Evolutionary conservation across 192 early-diverging fungal genomes (phyloP).

Genomic region (Pilobolus umbonatus): DNA sequence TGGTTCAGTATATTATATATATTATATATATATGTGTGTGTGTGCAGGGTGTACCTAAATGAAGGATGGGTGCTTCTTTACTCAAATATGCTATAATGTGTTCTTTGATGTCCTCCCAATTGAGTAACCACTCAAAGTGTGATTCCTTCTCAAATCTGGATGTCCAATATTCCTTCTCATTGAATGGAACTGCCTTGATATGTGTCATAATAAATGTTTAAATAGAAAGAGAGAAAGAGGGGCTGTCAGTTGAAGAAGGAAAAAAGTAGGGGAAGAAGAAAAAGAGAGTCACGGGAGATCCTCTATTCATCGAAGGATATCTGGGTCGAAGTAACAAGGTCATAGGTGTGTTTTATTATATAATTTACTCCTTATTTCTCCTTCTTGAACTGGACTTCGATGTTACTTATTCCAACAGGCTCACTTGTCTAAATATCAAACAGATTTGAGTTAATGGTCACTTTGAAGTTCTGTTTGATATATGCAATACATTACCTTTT

Average conservation of each 20-base stretch:
- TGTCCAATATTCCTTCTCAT: constrained; percentile 33
- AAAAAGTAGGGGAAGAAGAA: too few relatives aligned
- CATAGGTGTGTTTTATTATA: too few relatives aligned
- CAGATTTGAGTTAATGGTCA: background rate
- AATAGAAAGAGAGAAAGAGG: too few relatives aligned
- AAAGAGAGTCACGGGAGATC: too few relatives aligned
- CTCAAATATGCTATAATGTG: constrained; percentile 11
- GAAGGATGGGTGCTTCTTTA: constrained; percentile 6
- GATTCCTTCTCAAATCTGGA: constrained; percentile 26
- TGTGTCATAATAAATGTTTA: too few relatives aligned
- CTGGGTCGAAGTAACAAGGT: too few relatives aligned
- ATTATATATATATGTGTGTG: too few relatives aligned
- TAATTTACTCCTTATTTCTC: too few relatives aligned
- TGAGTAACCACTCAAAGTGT: constrained; percentile 30
- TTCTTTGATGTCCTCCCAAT: constrained; percentile 5
- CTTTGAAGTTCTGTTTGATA: background rate
- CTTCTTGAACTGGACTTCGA: constrained; percentile 55
- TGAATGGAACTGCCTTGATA: constrained; percentile 19
- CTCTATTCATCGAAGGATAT: too few relatives aligned
- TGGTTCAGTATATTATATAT: background rate
- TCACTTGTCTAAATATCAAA: constrained; percentile 40
- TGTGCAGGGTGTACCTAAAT: background rate
- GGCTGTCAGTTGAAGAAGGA: too few relatives aligned
- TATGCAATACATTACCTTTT: constrained; percentile 44
- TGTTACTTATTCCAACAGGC: constrained; percentile 61